These are phyloP conservation scores for Neoscytalidium dimidiatum DNA, from an alignment of 2,329 filamentous ascomycete genomes.

Conservation along the genomic window DNA sequence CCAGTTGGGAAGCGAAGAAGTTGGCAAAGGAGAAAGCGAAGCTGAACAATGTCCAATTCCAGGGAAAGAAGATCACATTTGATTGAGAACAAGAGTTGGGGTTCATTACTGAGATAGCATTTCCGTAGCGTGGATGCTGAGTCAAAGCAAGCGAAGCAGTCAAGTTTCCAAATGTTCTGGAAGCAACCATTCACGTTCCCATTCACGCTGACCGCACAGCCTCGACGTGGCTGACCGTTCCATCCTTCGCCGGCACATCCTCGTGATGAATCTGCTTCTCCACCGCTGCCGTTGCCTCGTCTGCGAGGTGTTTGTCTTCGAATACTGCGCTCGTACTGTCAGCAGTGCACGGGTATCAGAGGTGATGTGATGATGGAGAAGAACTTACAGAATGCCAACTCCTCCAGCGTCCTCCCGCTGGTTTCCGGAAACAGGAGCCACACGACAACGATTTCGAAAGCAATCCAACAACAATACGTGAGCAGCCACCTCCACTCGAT, in stretches of 20 bases:
- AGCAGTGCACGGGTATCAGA: conserved; percentile 7
- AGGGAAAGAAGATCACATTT: conserved; percentile 65
- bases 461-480: conserved; percentile 44
- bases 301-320: conserved; percentile 32
- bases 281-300: conserved; percentile 31
- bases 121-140: neutral
- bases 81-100: conserved; percentile 44
- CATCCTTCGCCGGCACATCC: conserved; percentile 8
- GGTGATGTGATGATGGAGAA: conserved; percentile 11
- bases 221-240: neutral
- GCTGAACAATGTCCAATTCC: conserved; percentile 47
- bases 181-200: neutral
- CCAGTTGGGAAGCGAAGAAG: conserved; percentile 66
- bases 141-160: neutral
- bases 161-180: neutral
- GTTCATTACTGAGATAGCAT: conserved; percentile 4
- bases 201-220: neutral
- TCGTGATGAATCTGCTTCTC: conserved; percentile 36
- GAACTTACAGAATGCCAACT: conserved; percentile 39
- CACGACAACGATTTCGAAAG: conserved; percentile 43
- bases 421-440: conserved; percentile 41
- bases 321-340: conserved; percentile 31
- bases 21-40: conserved; percentile 58
- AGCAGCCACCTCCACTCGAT: conserved; percentile 44
- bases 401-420: conserved; percentile 46